These are phyloP conservation scores for Cytospora mali DNA, from an alignment of 2,329 filamentous ascomycete genomes.

Conservation along the genomic window DNA sequence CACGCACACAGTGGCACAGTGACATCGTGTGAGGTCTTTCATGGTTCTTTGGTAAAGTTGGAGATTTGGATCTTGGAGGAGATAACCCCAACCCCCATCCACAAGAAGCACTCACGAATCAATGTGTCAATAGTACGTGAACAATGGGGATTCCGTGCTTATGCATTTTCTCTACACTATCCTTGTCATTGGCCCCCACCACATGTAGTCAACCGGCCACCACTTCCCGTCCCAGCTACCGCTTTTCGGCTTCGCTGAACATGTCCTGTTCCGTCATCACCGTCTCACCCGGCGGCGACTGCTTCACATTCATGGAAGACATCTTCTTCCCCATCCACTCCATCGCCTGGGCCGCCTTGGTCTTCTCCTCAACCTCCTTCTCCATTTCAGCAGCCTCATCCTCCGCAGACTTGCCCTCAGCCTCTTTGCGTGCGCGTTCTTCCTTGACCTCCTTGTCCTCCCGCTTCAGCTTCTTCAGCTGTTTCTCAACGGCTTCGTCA, in stretches of 20 bases:
- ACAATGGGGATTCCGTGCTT: neutral
- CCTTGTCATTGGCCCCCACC: neutral
- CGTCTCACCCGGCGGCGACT: slow-evolving; percentile 1
- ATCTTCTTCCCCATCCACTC: slow-evolving; percentile 21
- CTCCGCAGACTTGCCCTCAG: slow-evolving; percentile 21
- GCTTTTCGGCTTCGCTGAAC: slow-evolving; percentile 9
- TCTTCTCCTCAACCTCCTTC: slow-evolving; percentile 19
- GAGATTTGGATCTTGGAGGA: neutral
- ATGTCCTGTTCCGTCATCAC: slow-evolving; percentile 12
- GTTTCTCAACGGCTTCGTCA: slow-evolving; percentile 18
- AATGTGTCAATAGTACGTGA: too few species aligned
- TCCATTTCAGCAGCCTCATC: slow-evolving; percentile 27
- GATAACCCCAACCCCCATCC: too few species aligned
- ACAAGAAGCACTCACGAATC: too few species aligned
- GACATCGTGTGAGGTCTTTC: neutral
- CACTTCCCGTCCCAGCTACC: neutral
- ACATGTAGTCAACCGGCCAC: neutral
- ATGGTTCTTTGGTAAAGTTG: neutral
- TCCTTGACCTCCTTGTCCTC: slow-evolving; percentile 26
- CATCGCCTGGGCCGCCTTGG: slow-evolving; percentile 9
- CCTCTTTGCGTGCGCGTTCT: slow-evolving; percentile 21
- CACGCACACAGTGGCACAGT: too few species aligned
- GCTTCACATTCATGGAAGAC: slow-evolving; percentile 14
- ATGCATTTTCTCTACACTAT: too few species aligned
- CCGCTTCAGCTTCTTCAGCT: slow-evolving; percentile 26